Conservation (phyloP, 352 stramenopile genomes). For the Aphanomyces euteiches region DNA sequence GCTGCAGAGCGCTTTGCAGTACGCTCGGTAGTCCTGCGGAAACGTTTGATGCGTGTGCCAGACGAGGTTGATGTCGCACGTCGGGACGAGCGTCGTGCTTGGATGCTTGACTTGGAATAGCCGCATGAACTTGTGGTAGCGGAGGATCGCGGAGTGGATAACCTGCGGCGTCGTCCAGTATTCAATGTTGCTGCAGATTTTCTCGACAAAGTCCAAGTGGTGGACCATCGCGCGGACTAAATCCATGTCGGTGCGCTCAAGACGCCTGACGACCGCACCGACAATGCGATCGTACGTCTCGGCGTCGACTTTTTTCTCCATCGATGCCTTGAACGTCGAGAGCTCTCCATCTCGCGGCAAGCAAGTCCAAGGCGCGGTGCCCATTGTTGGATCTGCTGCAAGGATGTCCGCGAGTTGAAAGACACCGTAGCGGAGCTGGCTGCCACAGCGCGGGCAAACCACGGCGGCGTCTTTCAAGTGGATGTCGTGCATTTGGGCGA, state of each 20-base stretch:
- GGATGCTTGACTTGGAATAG: not conserved
- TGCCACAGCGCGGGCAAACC: not conserved
- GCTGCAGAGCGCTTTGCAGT: not conserved
- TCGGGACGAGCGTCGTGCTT: not conserved
- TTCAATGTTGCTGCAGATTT: not conserved
- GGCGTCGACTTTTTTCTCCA: not conserved
- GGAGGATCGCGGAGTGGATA: not conserved
- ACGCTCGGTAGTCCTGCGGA: not conserved
- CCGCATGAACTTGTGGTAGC: slow-evolving; percentile 1
- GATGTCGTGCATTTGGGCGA: not conserved
- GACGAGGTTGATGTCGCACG: not conserved
- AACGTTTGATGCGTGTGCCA: not conserved
- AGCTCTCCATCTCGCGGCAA: not conserved
- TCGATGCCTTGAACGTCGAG: not conserved
- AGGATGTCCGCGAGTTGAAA: not conserved
- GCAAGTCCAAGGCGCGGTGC: not conserved
- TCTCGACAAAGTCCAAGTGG: not conserved
- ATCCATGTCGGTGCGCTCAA: not conserved
- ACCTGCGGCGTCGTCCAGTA: not conserved
- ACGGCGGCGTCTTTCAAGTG: not conserved
- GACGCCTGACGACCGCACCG: not conserved
- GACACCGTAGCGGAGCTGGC: not conserved
- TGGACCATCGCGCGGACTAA: slow-evolving; percentile 4
- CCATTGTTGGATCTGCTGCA: not conserved
- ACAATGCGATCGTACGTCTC: not conserved